Evolutionary conservation across 495 filamentous ascomycete genomes (phyloP).

Genomic region (Ascobolus immersus): DNA sequence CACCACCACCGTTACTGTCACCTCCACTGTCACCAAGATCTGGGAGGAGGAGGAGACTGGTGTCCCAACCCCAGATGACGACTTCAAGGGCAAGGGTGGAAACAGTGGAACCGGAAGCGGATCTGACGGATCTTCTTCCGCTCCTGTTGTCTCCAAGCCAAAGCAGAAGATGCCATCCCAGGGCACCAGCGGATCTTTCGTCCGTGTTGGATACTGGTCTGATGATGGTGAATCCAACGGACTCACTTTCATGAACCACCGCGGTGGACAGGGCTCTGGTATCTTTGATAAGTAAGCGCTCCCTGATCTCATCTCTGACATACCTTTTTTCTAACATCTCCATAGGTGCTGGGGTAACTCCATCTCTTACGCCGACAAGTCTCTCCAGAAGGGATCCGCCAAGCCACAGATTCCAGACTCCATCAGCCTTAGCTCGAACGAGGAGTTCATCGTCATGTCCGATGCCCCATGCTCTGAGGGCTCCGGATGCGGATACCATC

Average conservation of each 20-base stretch:
- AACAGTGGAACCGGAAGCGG: not conserved
- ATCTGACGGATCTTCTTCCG: not conserved
- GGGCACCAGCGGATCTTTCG: conserved; percentile 5
- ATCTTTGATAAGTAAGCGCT: conserved; percentile 27
- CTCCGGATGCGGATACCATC: conserved; percentile 29
- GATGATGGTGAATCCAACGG: conserved; percentile 25
- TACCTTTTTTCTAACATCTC: not conserved
- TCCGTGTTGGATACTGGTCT: conserved; percentile 31
- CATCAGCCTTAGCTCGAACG: conserved; percentile 25
- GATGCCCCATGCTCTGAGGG: conserved; percentile 27
- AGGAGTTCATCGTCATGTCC: conserved; percentile 37
- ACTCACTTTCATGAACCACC: conserved; percentile 39
- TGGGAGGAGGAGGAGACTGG: conserved; percentile 8
- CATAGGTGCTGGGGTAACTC: conserved; percentile 33
- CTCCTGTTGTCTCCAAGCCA: not conserved
- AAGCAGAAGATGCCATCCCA: conserved; percentile 3
- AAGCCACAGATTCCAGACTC: conserved; percentile 26
- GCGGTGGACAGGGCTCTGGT: conserved; percentile 33
- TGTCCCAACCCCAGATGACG: conserved; percentile 8
- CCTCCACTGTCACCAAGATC: conserved; percentile 12
- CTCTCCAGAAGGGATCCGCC: conserved; percentile 25
- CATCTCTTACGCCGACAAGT: conserved; percentile 30
- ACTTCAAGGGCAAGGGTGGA: not conserved
- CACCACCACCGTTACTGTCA: conserved; percentile 7
- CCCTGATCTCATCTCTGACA: conserved; percentile 3